Conservation (phyloP, 768 basidiomycete genomes). For the Cyclocybe cylindracea region DNA sequence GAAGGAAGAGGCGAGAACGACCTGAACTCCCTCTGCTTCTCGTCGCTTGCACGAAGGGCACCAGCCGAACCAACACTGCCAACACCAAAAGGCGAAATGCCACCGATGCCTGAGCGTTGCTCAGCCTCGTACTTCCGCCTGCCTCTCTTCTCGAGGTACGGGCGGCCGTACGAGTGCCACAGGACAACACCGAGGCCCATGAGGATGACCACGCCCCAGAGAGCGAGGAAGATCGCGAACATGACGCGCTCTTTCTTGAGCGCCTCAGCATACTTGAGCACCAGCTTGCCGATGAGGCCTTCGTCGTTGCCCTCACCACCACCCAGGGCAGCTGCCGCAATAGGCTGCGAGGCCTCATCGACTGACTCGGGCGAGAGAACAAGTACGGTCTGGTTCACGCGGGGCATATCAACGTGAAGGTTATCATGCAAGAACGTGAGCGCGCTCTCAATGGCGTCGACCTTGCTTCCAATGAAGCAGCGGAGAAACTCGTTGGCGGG, state of each 20-base stretch:
- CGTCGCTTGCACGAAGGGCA: conserved; percentile 3
- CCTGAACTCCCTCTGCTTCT: conserved; percentile 28
- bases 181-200: conserved; percentile 72
- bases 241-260: conserved; percentile 83
- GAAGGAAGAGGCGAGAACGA: conserved; percentile 55
- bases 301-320: conserved; percentile 48
- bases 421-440: conserved; percentile 92
- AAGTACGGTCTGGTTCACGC: conserved; percentile 73
- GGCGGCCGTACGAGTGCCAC: conserved; percentile 68
- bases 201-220: conserved; percentile 84
- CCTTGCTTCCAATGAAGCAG: conserved; percentile 91
- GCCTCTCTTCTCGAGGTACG: conserved; percentile 45
- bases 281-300: conserved; percentile 71
- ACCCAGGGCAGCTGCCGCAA: conserved; percentile 81
- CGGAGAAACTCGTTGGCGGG: conserved; percentile 86
- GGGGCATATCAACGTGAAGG: conserved; percentile 77
- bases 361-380: conserved; percentile 73
- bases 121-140: conserved; percentile 52
- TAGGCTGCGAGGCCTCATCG: conserved; percentile 75
- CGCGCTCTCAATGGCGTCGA: conserved; percentile 81
- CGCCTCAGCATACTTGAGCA: conserved; percentile 69
- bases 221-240: conserved; percentile 78
- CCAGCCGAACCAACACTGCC: background rate
- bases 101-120: conserved; percentile 50
- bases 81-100: conserved; percentile 36